Evolutionary conservation across 176 grass and related monocot genomes (phyloP).

Genomic region (Oryza longistaminata): DNA sequence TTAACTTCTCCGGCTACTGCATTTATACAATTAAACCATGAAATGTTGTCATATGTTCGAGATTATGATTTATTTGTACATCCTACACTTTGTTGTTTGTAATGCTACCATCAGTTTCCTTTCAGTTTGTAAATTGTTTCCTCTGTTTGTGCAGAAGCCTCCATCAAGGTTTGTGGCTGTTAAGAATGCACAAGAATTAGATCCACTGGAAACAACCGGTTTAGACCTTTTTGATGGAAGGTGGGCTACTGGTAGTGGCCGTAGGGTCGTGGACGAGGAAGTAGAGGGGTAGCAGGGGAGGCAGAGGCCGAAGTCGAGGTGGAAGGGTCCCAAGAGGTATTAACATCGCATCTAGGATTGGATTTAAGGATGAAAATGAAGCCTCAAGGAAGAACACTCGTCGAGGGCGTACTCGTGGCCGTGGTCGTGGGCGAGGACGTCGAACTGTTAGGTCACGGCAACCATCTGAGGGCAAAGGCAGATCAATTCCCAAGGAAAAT

Average conservation of each 20-base stretch:
- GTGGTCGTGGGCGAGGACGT: conserved; percentile 69
- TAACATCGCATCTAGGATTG: conserved; percentile 51
- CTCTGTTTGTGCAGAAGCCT: conserved; percentile 61
- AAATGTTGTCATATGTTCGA: conserved; percentile 8
- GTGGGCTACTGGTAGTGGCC: conserved; percentile 55
- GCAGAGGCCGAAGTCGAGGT: conserved; percentile 72
- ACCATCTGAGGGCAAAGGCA: conserved; percentile 52
- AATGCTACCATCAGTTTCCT: not conserved
- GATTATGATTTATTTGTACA: conserved; percentile 26
- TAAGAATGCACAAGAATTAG: conserved; percentile 60
- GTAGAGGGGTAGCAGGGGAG: conserved; percentile 69
- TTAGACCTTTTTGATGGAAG: conserved; percentile 54
- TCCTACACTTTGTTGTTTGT: not conserved
- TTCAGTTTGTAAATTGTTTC: conserved; percentile 11
- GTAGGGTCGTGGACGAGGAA: conserved; percentile 81
- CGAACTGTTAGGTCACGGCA: conserved; percentile 82
- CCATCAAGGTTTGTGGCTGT: conserved; percentile 69
- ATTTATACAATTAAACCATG: conserved; percentile 19
- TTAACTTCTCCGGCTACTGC: not conserved
- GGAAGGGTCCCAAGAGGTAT: conserved; percentile 73
- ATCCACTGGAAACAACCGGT: conserved; percentile 48
- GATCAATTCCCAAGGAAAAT: conserved; percentile 71
- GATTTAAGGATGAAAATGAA: conserved; percentile 55
- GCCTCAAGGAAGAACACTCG: conserved; percentile 60
- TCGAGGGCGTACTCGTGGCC: conserved; percentile 60